Evolutionary conservation across 352 stramenopile species (phyloP), one percentile per base, ranked within the genome.

Genomic region (Phytophthora niederhauseri): DNA sequence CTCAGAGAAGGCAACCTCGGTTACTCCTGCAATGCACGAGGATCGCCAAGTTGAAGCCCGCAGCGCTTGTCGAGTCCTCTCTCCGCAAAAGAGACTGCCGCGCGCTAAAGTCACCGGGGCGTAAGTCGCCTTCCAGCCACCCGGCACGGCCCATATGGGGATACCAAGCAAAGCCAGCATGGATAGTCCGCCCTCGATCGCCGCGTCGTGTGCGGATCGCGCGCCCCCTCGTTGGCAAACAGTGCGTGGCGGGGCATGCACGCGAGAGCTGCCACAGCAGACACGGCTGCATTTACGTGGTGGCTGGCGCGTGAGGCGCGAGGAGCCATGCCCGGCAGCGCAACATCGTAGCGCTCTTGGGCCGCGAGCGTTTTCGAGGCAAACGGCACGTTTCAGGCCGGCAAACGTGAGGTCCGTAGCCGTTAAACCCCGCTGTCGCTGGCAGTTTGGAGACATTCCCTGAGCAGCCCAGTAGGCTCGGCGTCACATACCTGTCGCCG

Each of bases 161-260:
- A 61, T 48, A 60, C 4, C 41, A 49, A 49, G 63, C 14, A 48
- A 54, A 59, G 34, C 62, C 34, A 8, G 24, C 31, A n/a, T 72
- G 69, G 64, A 73, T 69, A 73, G 64, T 73, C 64, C 57, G 43
- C 53, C 64, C 51, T 55, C 5, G 8, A 53, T 76, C 58, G 68
- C 68, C 38, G 19, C 46, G 6, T 73, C 30, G 69, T 62, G 34
- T 22, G 41, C 41, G 4, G 17, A 6, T 49, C 41, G 41, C 17
- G n/a, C 64, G 69, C 34, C 58, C 61, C 53, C 22, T 76, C 69
- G 64, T 65, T 26, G 68, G 72, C 53, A 73, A 76, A 66, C 67
- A 53, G 64, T 68, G 59, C 58, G 41, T 17, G 57, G 50, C 24
- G 26, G 26, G 34, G 31, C 48, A 66, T 60, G 36, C 38, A 66